These are phyloP conservation scores for Annulohypoxylon maeteangense DNA, from an alignment of 495 filamentous ascomycete genomes.

Conservation along the genomic window DNA sequence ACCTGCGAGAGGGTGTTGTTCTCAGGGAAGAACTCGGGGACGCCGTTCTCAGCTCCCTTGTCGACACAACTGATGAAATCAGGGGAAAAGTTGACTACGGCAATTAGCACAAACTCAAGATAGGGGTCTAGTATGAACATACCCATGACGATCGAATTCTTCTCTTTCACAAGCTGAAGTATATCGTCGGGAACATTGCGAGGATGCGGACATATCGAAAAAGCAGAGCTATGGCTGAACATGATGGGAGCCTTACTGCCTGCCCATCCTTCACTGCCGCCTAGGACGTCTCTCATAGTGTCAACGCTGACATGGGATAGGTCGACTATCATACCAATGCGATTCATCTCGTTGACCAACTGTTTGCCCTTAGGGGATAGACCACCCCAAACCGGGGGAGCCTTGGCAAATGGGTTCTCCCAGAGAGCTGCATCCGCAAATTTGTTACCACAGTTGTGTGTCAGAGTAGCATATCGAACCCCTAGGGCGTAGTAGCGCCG, in stretches of 20 bases:
- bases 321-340: slow-evolving; percentile 82
- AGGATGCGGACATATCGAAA: slow-evolving; percentile 73
- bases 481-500: slow-evolving; percentile 79
- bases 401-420: slow-evolving; percentile 56
- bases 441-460: slow-evolving; percentile 92
- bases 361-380: slow-evolving; percentile 74
- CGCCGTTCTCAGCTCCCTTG: slow-evolving; percentile 66
- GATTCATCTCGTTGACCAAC: slow-evolving; percentile 81
- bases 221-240: slow-evolving; percentile 76
- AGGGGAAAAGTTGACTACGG: slow-evolving; percentile 70
- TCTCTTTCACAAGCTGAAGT: slow-evolving; percentile 68
- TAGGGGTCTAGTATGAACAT: slow-evolving; percentile 2
- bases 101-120: slow-evolving; percentile 20
- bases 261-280: slow-evolving; percentile 56
- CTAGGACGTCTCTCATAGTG: slow-evolving; percentile 76
- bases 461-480: slow-evolving; percentile 91
- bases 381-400: slow-evolving; percentile 67
- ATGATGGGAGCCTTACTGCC: slow-evolving; percentile 75
- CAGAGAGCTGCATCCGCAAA: slow-evolving; percentile 86
- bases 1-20: slow-evolving; percentile 84
- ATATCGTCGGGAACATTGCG: slow-evolving; percentile 80
- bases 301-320: slow-evolving; percentile 74
- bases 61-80: slow-evolving; percentile 78
- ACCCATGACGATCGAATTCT: slow-evolving; percentile 75
- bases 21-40: slow-evolving; percentile 65